Evolutionary conservation across 1,284 basidiomycete genomes (phyloP).

Genomic region (Rhodotorula sp.): DNA sequence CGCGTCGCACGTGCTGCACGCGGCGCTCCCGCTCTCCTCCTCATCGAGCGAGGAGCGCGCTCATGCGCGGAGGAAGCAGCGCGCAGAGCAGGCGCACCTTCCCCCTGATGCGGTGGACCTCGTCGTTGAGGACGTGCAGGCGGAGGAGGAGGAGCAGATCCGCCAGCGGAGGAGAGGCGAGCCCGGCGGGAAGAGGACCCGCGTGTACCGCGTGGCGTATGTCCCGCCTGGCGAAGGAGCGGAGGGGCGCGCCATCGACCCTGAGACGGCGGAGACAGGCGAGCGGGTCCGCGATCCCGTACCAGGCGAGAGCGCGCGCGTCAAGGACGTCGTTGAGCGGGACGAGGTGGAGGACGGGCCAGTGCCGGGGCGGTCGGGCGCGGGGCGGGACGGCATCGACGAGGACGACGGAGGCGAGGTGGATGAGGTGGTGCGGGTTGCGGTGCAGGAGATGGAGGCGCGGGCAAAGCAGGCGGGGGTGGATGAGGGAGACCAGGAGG

Average conservation of each 20-base stretch:
- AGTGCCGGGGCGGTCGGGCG: background rate
- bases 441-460: constrained; percentile 20
- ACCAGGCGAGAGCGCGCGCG: background rate
- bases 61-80: background rate
- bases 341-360: constrained; percentile 11
- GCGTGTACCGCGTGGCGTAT: constrained; percentile 35
- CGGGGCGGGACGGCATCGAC: background rate
- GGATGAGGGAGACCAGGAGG: constrained; percentile 9
- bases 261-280: background rate
- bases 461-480: constrained; percentile 8
- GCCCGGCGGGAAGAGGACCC: constrained; percentile 23
- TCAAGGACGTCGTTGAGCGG: constrained; percentile 12
- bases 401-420: background rate
- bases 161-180: constrained; percentile 54
- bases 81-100: constrained; percentile 48
- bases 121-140: constrained; percentile 64
- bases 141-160: constrained; percentile 58
- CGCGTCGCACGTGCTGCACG: constrained; percentile 18
- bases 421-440: constrained; percentile 23
- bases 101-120: constrained; percentile 77
- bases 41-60: constrained; percentile 43
- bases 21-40: constrained; percentile 12
- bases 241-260: background rate
- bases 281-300: background rate
- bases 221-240: background rate